Percentiles rank a stretch among this genome's conserved stretches.
Evolutionary conservation across 805 yeast genomes (phyloP).

Genomic region (Wickerhamiella spandovensis): DNA sequence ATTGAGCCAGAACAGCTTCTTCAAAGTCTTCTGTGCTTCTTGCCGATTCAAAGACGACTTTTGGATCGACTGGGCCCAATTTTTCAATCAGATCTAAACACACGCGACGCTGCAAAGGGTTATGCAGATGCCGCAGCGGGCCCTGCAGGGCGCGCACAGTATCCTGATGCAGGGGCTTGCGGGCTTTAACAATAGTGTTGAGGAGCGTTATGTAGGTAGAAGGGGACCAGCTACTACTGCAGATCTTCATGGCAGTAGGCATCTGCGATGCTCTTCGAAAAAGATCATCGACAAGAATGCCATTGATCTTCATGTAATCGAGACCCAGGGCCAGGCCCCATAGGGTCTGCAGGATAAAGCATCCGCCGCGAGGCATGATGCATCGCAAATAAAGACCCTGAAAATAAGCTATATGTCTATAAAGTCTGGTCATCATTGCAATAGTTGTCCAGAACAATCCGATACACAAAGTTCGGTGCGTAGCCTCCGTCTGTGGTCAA

Average conservation of each 20-base stretch:
- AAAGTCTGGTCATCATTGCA: slow-evolving; percentile 52
- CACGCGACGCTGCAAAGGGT: slow-evolving; percentile 8
- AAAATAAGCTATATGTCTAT: background rate
- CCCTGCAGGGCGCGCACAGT: slow-evolving; percentile 4
- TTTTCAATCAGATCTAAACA: slow-evolving; percentile 2
- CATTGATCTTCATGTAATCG: background rate
- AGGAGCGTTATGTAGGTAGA: slow-evolving; percentile 6
- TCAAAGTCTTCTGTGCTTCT: background rate
- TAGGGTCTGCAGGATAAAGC: too few relatives aligned
- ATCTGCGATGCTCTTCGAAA: slow-evolving; percentile 3
- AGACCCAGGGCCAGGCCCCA: too few relatives aligned
- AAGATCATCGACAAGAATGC: background rate
- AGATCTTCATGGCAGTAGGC: slow-evolving; percentile 7
- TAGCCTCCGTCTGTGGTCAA: slow-evolving; percentile 94
- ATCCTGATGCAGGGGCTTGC: slow-evolving; percentile 1
- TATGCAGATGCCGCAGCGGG: slow-evolving; percentile 1
- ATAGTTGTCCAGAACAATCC: slow-evolving; percentile 90
- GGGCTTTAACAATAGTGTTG: background rate
- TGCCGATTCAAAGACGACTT: background rate
- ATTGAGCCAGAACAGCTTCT: background rate
- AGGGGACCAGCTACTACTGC: slow-evolving; percentile 3
- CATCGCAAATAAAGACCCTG: too few relatives aligned
- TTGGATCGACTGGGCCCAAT: background rate
- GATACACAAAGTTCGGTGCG: slow-evolving; percentile 89
- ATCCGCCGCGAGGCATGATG: too few relatives aligned